Conservation (phyloP, 192 early-diverging fungal species). For the Coemansia sp. region DNA sequence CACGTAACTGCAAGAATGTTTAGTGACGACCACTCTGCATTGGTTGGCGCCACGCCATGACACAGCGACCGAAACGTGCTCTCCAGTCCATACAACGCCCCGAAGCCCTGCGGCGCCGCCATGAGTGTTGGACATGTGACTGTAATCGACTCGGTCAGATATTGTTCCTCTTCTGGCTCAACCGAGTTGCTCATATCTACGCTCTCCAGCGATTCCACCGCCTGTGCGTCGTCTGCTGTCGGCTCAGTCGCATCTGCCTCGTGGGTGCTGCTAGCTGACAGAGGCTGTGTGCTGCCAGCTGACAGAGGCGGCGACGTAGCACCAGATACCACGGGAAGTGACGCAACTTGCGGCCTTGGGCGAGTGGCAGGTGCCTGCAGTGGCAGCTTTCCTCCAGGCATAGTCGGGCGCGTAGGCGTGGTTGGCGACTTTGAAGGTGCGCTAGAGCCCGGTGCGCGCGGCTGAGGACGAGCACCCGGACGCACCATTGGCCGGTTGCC, state of each 20-base stretch:
- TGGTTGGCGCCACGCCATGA: slow-evolving; percentile 39
- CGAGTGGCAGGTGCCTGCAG: slow-evolving; percentile 4
- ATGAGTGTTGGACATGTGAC: slow-evolving; percentile 33
- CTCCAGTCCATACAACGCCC: slow-evolving; percentile 30
- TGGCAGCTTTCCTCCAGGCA: slow-evolving; percentile 5
- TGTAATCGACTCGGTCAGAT: slow-evolving; percentile 33
- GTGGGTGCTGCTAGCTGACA: background rate
- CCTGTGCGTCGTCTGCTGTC: background rate
- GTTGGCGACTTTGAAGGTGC: slow-evolving; percentile 1
- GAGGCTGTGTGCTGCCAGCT: background rate
- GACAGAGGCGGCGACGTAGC: background rate
- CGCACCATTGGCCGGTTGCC: slow-evolving; percentile 18
- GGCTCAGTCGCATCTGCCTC: background rate
- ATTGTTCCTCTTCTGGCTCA: slow-evolving; percentile 24
- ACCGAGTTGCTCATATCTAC: background rate
- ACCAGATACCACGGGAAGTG: background rate
- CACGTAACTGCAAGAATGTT: slow-evolving; percentile 51
- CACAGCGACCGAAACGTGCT: slow-evolving; percentile 46
- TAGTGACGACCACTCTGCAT: slow-evolving; percentile 53
- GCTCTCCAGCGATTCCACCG: background rate
- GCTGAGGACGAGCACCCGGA: slow-evolving; percentile 17
- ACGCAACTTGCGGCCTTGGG: background rate
- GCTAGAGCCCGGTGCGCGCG: slow-evolving; percentile 8
- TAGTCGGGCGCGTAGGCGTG: slow-evolving; percentile 2
- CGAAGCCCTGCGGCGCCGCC: slow-evolving; percentile 28